Evolutionary conservation across 352 stramenopile species (phyloP), one percentile per base, ranked within the genome.

Genomic region (Globisporangium nunn): DNA sequence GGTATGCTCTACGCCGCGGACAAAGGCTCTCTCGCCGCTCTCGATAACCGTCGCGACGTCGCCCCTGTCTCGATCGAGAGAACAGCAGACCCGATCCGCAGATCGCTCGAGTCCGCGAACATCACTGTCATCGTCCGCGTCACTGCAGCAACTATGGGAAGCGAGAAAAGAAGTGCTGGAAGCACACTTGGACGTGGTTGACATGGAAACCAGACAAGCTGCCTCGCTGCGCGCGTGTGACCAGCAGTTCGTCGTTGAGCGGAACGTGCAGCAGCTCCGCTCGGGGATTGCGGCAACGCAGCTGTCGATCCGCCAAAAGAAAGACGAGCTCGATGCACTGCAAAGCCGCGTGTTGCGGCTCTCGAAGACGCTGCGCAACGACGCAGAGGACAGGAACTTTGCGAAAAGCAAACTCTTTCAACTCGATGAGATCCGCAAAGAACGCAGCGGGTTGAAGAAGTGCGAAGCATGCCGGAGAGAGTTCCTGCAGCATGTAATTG

Each of bases 161-260:
- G 60, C 63, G 3, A 84, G 75, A 30, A 68, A 74, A 23, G 74
- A 86, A 31, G 61, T 75, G 0, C 67, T 82, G 5, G 67, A 61
- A 1, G 70, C 85, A 28, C 72, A 80, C 45, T 72, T 82, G 68
- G 67, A 80, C 1, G 62, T 91, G 12, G 57, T 86, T 31, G 78
- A 82, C 41, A 60, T 70, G 6, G 63, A 88, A 17, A 65, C 74
- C 5, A 66, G 74, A 39, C 66, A 85, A 15, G 62, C 72, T 12
- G 62, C 63, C 15, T 65, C 69, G 0, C 62, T 88, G 10, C 67
- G 56, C 6, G 82, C 63, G 28, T 86, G 71, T 4, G 76, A 84
- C 29, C 70, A 79, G 44, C 78, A 91, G 52, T 83, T 88, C 45
- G 66, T 64, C 6, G 50, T 77, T 6, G 75, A 91, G 55, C 73